Conservation (phyloP, 805 yeast species). For the Saccharomycopsis lassenensis region DNA sequence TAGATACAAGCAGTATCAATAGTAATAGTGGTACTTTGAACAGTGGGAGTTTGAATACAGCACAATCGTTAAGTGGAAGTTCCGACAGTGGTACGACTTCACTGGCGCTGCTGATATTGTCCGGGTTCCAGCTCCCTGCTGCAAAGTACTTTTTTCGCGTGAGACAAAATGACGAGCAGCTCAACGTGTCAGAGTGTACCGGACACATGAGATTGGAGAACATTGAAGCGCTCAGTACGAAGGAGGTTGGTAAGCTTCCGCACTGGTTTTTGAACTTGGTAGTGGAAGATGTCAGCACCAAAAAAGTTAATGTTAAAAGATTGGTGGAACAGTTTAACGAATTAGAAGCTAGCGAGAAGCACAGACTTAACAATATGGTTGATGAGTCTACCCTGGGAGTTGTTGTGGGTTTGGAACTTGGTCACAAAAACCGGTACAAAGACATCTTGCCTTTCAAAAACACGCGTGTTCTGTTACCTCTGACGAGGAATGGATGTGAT, state of each 20-base stretch:
- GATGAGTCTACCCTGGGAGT: conserved; percentile 28
- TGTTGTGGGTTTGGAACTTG: conserved; percentile 71
- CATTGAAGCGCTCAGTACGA: conserved; percentile 18
- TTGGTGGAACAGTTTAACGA: conserved; percentile 43
- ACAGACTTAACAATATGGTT: conserved; percentile 39
- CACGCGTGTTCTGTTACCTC: conserved; percentile 56
- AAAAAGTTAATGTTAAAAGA: neutral
- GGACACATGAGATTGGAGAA: conserved; percentile 16
- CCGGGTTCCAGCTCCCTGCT: conserved; percentile 45
- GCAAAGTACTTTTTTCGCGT: conserved; percentile 33
- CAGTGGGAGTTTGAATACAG: too few relatives aligned
- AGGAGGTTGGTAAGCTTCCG: conserved; percentile 31
- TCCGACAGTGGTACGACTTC: too few relatives aligned
- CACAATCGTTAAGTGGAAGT: too few relatives aligned
- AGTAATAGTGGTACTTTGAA: too few relatives aligned
- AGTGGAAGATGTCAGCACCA: conserved; percentile 2
- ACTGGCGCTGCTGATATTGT: conserved; percentile 22
- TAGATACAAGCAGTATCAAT: too few relatives aligned
- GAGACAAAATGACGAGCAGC: conserved; percentile 43
- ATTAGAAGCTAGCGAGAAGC: conserved; percentile 61
- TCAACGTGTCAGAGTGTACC: conserved; percentile 17
- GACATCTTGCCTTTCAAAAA: conserved; percentile 85
- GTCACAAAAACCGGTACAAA: conserved; percentile 74
- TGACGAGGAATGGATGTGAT: conserved; percentile 27
- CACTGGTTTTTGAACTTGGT: conserved; percentile 34